phyloP scores from a whole-genome alignment of 441 rosid genomes.

The Erodium trifolium region DNA sequence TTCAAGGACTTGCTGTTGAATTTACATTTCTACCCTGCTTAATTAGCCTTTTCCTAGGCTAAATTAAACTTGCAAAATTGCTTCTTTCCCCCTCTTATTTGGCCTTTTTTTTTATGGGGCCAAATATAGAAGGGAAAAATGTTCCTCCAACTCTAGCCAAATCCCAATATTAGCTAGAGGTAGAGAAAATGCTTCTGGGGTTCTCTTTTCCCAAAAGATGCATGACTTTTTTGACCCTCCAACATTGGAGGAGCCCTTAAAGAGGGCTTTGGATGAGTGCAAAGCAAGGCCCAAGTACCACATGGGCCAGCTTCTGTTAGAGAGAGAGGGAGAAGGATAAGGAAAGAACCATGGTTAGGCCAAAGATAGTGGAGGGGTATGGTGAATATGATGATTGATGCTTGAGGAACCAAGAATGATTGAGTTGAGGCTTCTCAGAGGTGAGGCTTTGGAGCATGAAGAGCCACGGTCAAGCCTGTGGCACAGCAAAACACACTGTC shows the following conservation, averaged over 20 bases:
- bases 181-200: not conserved
- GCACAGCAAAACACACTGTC: slow-evolving; percentile 94
- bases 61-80: slow-evolving; percentile 32
- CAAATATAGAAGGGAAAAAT: not conserved
- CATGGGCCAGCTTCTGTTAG: slow-evolving; percentile 30
- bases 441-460: slow-evolving; percentile 54
- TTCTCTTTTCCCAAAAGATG: slow-evolving; percentile 25
- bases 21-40: slow-evolving; percentile 21
- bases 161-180: not conserved
- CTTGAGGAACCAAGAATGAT: slow-evolving; percentile 16
- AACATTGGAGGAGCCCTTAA: slow-evolving; percentile 27
- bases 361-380: slow-evolving; percentile 32
- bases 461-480: slow-evolving; percentile 67
- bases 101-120: slow-evolving; percentile 1
- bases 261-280: slow-evolving; percentile 43
- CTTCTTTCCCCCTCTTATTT: slow-evolving; percentile 25
- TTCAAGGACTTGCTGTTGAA: slow-evolving; percentile 21
- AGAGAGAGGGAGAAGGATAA: slow-evolving; percentile 1
- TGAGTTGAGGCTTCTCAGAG: slow-evolving; percentile 38
- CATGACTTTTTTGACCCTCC: slow-evolving; percentile 37
- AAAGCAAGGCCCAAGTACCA: slow-evolving; percentile 34
- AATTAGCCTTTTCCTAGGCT: slow-evolving; percentile 41
- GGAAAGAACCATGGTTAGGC: slow-evolving; percentile 86
- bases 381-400: slow-evolving; percentile 7
- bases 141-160: not conserved